Percentiles rank a stretch among this genome's conserved stretches.
phyloP scores from a whole-genome alignment of 208 protist genomes.

The Naegleria lovaniensis region DNA sequence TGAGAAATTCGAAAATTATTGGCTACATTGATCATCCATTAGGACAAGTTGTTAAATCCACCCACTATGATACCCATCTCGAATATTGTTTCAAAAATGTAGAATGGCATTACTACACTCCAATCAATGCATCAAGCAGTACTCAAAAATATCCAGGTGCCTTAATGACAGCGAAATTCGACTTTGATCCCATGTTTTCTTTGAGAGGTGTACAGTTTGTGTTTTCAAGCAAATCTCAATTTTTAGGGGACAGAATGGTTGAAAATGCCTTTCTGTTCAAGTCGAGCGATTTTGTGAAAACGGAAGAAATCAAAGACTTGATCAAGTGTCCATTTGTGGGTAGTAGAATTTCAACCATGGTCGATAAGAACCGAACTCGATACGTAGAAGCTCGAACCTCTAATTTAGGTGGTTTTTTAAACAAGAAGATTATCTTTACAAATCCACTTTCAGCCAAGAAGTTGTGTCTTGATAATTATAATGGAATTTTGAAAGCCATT shows the following conservation, averaged over 20 bases:
- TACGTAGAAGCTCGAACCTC: not conserved
- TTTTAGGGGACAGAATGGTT: not conserved
- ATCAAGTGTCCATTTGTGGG: not conserved
- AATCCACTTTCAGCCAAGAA: not conserved
- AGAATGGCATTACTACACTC: not conserved
- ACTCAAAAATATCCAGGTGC: not conserved
- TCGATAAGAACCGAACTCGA: not conserved
- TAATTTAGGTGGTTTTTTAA: not conserved
- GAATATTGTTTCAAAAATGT: not conserved
- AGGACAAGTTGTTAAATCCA: not conserved
- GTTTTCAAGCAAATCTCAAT: not conserved
- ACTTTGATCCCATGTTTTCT: not conserved
- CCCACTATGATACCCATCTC: not conserved
- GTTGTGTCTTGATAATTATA: not conserved
- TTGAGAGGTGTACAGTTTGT: not conserved
- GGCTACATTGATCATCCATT: not conserved
- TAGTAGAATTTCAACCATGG: not conserved
- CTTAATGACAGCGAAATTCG: not conserved
- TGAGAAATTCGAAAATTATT: not conserved
- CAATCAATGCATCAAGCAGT: not conserved
- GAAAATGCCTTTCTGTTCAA: not conserved
- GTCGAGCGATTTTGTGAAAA: not conserved
- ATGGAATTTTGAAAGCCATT: not conserved
- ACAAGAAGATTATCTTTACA: not conserved
- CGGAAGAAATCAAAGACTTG: not conserved